Conservation (phyloP, 345 rosid genomes). For the Cardamine occulta region DNA sequence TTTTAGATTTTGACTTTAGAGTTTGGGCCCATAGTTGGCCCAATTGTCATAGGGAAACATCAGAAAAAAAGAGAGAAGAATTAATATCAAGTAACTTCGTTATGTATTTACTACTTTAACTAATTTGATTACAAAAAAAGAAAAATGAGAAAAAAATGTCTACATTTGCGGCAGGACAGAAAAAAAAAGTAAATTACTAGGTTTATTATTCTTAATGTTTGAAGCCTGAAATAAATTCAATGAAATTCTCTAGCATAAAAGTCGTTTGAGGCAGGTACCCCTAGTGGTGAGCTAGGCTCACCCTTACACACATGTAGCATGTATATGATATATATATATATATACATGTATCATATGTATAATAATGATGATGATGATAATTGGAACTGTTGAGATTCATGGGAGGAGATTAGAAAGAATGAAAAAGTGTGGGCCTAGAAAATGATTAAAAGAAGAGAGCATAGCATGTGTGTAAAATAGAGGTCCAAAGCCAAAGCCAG, state of each 20-base stretch:
- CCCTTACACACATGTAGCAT: constrained; percentile 6
- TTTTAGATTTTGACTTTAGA: constrained; percentile 44
- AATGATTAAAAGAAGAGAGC: constrained; percentile 34
- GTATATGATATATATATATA: not conserved
- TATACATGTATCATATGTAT: not conserved
- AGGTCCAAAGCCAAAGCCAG: constrained; percentile 37
- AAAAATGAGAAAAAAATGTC: not conserved
- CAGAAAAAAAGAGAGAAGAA: not conserved
- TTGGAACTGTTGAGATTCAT: constrained; percentile 36
- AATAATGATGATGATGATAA: constrained; percentile 25
- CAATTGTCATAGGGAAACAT: constrained; percentile 29
- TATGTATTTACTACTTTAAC: constrained; percentile 33
- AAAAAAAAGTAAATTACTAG: not conserved
- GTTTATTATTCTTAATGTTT: not conserved
- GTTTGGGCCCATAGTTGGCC: constrained; percentile 40
- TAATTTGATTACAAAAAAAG: constrained; percentile 9
- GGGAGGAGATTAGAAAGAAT: constrained; percentile 10
- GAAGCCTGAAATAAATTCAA: constrained; percentile 1
- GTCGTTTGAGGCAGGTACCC: constrained; percentile 9
- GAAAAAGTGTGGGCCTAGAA: constrained; percentile 27
- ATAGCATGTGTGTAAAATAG: constrained; percentile 36
- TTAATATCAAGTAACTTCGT: constrained; percentile 1
- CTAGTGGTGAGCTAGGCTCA: constrained; percentile 2
- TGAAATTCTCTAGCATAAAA: constrained; percentile 16
- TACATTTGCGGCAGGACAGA: not conserved